Conservation (phyloP, 164 flowering plant genomes). For the Magnolia sinica region DNA sequence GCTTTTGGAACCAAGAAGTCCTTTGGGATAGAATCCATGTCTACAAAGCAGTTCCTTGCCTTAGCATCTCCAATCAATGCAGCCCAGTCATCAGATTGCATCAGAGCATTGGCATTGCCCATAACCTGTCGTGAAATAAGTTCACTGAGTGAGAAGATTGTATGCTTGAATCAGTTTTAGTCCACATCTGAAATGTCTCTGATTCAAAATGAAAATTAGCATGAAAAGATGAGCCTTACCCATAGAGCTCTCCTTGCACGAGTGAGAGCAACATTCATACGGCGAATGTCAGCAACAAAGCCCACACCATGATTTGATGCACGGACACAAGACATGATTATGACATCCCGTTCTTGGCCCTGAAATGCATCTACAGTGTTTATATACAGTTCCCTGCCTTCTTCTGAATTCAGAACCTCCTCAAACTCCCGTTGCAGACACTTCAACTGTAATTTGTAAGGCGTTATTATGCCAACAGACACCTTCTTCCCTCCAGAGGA, state of each 20-base stretch:
- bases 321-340: slow-evolving; percentile 98
- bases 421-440: slow-evolving; percentile 87
- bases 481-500: slow-evolving; percentile 56
- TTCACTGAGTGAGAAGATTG: neutral
- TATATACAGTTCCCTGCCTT: slow-evolving; percentile 87
- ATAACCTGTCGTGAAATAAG: slow-evolving; percentile 49
- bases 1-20: slow-evolving; percentile 55
- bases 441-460: slow-evolving; percentile 91
- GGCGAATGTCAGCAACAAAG: slow-evolving; percentile 93
- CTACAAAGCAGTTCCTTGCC: slow-evolving; percentile 66
- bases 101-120: slow-evolving; percentile 90
- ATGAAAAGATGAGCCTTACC: slow-evolving; percentile 40
- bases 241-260: slow-evolving; percentile 96
- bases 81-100: slow-evolving; percentile 89
- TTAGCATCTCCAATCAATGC: slow-evolving; percentile 88
- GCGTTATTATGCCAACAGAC: slow-evolving; percentile 90
- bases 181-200: too few species aligned
- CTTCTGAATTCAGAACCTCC: slow-evolving; percentile 71
- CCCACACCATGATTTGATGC: slow-evolving; percentile 94
- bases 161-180: neutral
- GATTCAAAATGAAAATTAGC: neutral
- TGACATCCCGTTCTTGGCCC: slow-evolving; percentile 96
- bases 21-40: slow-evolving; percentile 82
- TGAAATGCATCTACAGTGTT: slow-evolving; percentile 99
- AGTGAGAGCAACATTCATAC: slow-evolving; percentile 98